A percentile compares a stretch with the other conserved stretches of the same genome.
These are phyloP conservation scores for Aspergillus fumigatus DNA, from an alignment of 2,329 filamentous ascomycete species.

Conservation along the genomic window DNA sequence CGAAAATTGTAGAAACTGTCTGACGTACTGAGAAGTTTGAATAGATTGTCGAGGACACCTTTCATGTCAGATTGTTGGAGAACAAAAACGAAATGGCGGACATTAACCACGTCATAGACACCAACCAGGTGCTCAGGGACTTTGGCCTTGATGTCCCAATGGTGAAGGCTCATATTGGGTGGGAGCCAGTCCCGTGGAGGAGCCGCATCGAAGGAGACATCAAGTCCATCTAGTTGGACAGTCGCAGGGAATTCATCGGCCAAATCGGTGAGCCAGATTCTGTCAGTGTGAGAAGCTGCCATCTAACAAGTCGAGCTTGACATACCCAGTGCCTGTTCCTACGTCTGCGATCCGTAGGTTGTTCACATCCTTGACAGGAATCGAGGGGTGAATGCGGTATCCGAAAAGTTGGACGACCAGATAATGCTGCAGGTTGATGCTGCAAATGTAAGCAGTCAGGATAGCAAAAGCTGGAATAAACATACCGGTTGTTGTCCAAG, in stretches of 20 bases:
- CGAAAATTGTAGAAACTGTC: background rate
- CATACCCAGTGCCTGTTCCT: constrained; percentile 1
- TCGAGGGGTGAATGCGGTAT: background rate
- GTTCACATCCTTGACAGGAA: background rate
- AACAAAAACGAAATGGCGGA: constrained; percentile 1
- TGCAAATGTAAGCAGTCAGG: background rate
- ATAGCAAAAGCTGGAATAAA: background rate
- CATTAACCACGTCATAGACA: background rate
- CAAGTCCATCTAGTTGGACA: background rate
- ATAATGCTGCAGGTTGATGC: background rate
- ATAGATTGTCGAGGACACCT: background rate
- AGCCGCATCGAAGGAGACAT: constrained; percentile 1
- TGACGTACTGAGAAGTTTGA: background rate
- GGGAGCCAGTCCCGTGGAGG: background rate
- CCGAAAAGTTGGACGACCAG: background rate
- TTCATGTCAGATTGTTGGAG: background rate
- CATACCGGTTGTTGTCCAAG: background rate
- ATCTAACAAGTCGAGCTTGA: background rate
- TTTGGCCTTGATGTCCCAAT: background rate
- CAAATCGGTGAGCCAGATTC: constrained; percentile 3
- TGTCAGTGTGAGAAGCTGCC: background rate
- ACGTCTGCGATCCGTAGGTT: constrained; percentile 2
- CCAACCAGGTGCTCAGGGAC: background rate
- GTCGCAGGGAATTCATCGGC: background rate
- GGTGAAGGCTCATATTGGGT: background rate